Conservation (phyloP, 345 rosid genomes). For the Acer campestre region DNA sequence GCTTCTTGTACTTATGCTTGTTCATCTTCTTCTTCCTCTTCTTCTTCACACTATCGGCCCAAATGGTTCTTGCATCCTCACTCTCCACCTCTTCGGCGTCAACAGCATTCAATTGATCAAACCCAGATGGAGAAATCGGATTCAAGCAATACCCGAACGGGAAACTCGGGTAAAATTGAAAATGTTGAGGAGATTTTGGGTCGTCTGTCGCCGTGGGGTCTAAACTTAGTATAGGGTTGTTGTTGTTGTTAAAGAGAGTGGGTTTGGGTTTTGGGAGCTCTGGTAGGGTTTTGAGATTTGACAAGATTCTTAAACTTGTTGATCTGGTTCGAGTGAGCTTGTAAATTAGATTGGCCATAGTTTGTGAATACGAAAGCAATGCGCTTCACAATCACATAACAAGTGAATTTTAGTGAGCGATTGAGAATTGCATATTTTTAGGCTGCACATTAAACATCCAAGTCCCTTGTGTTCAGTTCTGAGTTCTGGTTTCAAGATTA, state of each 20-base stretch:
- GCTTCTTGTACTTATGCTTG: conserved; percentile 88
- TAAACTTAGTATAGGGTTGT: conserved; percentile 24
- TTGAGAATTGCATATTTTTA: too few species aligned
- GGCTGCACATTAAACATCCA: too few species aligned
- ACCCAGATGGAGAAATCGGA: conserved; percentile 29
- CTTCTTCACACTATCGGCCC: conserved; percentile 95
- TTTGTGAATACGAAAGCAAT: background rate
- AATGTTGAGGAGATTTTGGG: conserved; percentile 4
- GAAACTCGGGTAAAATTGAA: conserved; percentile 42
- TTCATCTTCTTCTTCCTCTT: conserved; percentile 99
- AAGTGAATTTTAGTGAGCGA: background rate
- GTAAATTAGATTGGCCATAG: conserved; percentile 42
- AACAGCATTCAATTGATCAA: conserved; percentile 18
- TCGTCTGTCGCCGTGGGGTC: conserved; percentile 17
- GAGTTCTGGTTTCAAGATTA: background rate
- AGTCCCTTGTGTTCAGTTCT: background rate
- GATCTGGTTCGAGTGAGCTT: conserved; percentile 34
- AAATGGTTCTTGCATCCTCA: conserved; percentile 34
- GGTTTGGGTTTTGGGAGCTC: background rate
- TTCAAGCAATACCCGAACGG: conserved; percentile 34
- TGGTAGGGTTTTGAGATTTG: conserved; percentile 19
- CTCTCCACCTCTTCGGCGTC: conserved; percentile 17
- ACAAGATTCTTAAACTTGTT: conserved; percentile 28
- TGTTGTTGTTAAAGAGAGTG: background rate
- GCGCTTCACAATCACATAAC: background rate